phyloP scores from a whole-genome alignment of 805 yeast species.

The Dipodascus geniculatus region DNA sequence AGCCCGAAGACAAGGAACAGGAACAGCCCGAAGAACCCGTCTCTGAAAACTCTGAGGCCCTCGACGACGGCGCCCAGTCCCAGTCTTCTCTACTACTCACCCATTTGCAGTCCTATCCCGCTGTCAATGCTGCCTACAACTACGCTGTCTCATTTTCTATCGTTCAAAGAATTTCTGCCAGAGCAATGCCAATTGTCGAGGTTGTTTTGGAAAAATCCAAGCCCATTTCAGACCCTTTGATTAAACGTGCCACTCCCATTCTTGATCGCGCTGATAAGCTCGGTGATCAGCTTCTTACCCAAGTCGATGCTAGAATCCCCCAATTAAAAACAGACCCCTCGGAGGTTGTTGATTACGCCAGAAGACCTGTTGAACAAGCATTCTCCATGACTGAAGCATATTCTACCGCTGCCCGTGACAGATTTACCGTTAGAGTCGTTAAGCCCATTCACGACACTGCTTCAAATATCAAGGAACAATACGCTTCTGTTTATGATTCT shows the following conservation, averaged over 20 bases:
- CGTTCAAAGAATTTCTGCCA: constrained; percentile 45
- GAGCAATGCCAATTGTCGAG: constrained; percentile 47
- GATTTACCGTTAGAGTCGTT: constrained; percentile 37
- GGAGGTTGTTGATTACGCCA: constrained; percentile 30
- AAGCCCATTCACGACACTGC: constrained; percentile 29
- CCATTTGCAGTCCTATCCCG: constrained; percentile 39
- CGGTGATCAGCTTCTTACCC: constrained; percentile 43
- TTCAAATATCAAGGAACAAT: constrained; percentile 38
- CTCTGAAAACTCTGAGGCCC: constrained; percentile 1
- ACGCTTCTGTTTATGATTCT: constrained; percentile 41
- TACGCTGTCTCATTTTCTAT: constrained; percentile 47
- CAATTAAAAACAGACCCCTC: constrained; percentile 48
- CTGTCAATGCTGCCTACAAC: constrained; percentile 47
- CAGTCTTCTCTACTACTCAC: constrained; percentile 34
- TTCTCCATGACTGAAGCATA: constrained; percentile 26
- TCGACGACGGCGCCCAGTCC: constrained; percentile 6
- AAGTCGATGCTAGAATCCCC: constrained; percentile 51
- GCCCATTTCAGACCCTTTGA: constrained; percentile 24
- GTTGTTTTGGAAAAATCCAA: constrained; percentile 23
- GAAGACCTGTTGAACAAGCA: constrained; percentile 27
- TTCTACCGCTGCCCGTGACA: constrained; percentile 20
- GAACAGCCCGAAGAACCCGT: constrained; percentile 4
- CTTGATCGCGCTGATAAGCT: constrained; percentile 38
- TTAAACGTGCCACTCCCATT: constrained; percentile 33
- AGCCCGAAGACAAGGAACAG: neutral